Conservation (phyloP, 225 moss, liverwort and hornwort species). For the Asterella californica region DNA sequence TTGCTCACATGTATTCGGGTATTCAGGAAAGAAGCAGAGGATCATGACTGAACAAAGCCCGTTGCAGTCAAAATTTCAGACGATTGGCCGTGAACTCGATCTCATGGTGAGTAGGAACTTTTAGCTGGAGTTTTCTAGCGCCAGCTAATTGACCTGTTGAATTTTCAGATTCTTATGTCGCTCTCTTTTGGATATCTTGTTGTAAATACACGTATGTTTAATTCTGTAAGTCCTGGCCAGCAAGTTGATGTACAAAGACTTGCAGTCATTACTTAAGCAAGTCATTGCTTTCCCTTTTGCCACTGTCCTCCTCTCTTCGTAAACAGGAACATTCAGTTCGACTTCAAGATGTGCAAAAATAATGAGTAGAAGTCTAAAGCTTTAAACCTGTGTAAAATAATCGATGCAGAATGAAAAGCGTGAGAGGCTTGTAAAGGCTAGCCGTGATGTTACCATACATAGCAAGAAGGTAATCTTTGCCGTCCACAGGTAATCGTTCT, state of each 20-base stretch:
- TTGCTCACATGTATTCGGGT: background rate
- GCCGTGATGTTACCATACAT: slow-evolving; percentile 56
- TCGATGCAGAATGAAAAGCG: slow-evolving; percentile 56
- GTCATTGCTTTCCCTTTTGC: background rate
- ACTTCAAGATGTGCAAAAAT: background rate
- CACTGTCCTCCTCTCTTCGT: background rate
- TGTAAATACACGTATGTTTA: too few species aligned
- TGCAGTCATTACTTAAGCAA: too few species aligned
- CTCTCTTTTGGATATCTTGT: background rate
- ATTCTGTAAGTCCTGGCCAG: background rate
- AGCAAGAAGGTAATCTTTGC: slow-evolving; percentile 64
- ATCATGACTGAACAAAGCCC: slow-evolving; percentile 16
- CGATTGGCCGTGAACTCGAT: slow-evolving; percentile 34
- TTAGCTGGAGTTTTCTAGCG: background rate
- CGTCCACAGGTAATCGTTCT: slow-evolving; percentile 41
- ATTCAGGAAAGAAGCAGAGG: slow-evolving; percentile 34
- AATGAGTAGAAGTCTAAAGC: background rate
- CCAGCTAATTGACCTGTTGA: background rate
- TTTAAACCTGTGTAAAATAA: background rate
- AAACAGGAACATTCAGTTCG: background rate
- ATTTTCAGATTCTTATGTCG: background rate
- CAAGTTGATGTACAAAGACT: background rate
- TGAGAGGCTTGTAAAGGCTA: slow-evolving; percentile 55
- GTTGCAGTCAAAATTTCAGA: slow-evolving; percentile 21
- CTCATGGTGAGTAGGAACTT: slow-evolving; percentile 18